Percentiles rank a stretch among this genome's conserved stretches.
phyloP scores from a whole-genome alignment of 805 yeast genomes.

The Ogataea trehalophila region DNA sequence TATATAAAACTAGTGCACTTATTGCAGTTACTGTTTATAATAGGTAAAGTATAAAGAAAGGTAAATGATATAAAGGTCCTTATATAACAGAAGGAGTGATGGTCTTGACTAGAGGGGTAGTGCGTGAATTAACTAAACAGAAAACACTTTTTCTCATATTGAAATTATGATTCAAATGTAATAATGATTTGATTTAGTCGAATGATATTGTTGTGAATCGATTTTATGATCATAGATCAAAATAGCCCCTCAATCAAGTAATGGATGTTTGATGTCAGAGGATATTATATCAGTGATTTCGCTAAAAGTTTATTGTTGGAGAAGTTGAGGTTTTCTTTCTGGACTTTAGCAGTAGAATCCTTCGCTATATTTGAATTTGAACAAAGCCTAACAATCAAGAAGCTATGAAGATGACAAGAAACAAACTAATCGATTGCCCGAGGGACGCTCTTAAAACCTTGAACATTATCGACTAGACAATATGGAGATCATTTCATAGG shows the following conservation, averaged over 20 bases:
- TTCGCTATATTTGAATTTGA: constrained; percentile 2
- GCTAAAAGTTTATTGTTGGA: background rate
- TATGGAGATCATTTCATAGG: constrained; percentile 16
- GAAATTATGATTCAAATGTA: constrained; percentile 11
- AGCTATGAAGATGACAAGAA: constrained; percentile 17
- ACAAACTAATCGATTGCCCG: constrained; percentile 9
- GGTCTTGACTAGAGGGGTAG: too few species aligned
- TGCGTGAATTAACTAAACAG: too few species aligned
- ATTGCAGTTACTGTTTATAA: too few species aligned
- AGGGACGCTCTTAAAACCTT: constrained; percentile 7
- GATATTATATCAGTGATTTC: background rate
- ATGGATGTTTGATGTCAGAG: constrained; percentile 7
- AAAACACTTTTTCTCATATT: too few species aligned
- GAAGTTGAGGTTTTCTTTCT: background rate
- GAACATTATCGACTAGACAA: constrained; percentile 19
- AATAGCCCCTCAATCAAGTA: constrained; percentile 18
- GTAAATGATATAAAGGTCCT: too few species aligned
- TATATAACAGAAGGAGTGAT: too few species aligned
- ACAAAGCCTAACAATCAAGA: constrained; percentile 15
- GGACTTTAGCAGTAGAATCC: background rate
- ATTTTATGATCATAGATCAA: constrained; percentile 9
- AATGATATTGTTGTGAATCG: constrained; percentile 10
- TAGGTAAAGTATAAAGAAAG: too few species aligned
- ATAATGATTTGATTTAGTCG: constrained; percentile 2
- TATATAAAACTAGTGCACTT: too few species aligned